Evolutionary conservation across 2,329 filamentous ascomycete species (phyloP), one percentile per base, ranked within the genome.

Genomic region (Ophiostoma sp.): DNA sequence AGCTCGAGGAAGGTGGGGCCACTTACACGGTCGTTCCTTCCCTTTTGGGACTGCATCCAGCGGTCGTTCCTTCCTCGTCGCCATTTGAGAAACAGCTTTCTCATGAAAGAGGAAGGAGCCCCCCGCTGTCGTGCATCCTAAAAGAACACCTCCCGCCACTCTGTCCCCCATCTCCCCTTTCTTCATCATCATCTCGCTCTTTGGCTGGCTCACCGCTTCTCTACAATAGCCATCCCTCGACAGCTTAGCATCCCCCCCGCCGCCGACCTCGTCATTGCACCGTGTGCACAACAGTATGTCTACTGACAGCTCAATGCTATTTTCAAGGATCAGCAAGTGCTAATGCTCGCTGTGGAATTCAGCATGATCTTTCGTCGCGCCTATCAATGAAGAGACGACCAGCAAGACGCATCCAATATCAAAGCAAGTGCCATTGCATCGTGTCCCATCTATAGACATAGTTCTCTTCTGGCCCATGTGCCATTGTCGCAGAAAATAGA

Each of bases 1-100:
- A 18, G 16, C n/a, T 63, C 38, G 60, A 16, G 60, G 60, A 63
- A 63, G 60, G 60, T 63, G 60, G 60, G 60, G 40, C 40, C 38
- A 42, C 40, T 18, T 42, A 42, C 60, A 63, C 60, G 40, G 16
- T 63, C 60, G 60, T 42, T 18, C 60, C 60, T 63, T 63, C 60
- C 40, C 60, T 27, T 42, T 63, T 7, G 16, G 38, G 60, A 18
- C 60, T 4, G 9, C 60, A 18, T 18, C 27, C 18, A 58, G 38
- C 14, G 60, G 16, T 44, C 40, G 60, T 40, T 18, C 60, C 60
- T 63, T 63, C 60, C 60, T 42, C 14, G n/a, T 6, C 58, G 16
- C 4, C 14, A 5, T 8, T 9, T 7, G 7, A 16, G 9, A n/a
- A 41, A 12, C 18, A 3, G 18, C 3, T 11, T 4, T 36, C 8